phyloP scores from a whole-genome alignment of 176 grass and related monocot genomes.

The Phoenix dactylifera region DNA sequence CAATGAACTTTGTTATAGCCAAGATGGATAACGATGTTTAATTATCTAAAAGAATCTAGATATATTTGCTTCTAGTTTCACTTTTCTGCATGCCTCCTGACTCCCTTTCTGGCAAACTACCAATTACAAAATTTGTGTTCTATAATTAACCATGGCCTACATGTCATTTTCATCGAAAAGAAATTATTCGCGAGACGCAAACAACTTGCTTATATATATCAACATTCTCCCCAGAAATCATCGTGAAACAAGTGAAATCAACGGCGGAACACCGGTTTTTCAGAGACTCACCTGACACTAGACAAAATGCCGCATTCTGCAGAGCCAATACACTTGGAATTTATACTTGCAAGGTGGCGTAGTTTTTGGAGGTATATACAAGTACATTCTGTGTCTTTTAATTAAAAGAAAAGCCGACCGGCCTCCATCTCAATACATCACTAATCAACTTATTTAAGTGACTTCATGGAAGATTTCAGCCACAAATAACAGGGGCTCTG shows the following conservation, averaged over 20 bases:
- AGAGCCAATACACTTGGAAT: not conserved
- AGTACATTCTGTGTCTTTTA: not conserved
- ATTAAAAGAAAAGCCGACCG: not conserved
- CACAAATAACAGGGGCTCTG: not conserved
- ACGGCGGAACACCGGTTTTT: slow-evolving; percentile 40
- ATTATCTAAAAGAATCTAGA: too few relatives aligned
- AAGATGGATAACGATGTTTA: too few relatives aligned
- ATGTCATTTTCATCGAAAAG: too few relatives aligned
- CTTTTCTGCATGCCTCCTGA: too few relatives aligned
- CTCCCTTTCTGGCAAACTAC: too few relatives aligned
- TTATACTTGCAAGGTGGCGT: not conserved
- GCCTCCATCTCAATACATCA: not conserved
- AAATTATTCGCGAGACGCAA: too few relatives aligned
- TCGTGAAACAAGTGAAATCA: slow-evolving; percentile 30
- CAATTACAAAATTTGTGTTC: too few relatives aligned
- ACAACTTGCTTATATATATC: too few relatives aligned
- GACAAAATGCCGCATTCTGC: slow-evolving; percentile 10
- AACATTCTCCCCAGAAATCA: too few relatives aligned
- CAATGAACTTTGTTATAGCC: too few relatives aligned
- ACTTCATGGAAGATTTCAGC: slow-evolving; percentile 9
- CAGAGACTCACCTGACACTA: slow-evolving; percentile 9
- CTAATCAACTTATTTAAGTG: not conserved
- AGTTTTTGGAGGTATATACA: not conserved
- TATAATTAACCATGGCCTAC: too few relatives aligned
- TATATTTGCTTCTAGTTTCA: too few relatives aligned